Percentiles rank a stretch among this genome's conserved stretches.
Conservation (phyloP, 176 grass and related monocot genomes). For the Oryza glumipatula region DNA sequence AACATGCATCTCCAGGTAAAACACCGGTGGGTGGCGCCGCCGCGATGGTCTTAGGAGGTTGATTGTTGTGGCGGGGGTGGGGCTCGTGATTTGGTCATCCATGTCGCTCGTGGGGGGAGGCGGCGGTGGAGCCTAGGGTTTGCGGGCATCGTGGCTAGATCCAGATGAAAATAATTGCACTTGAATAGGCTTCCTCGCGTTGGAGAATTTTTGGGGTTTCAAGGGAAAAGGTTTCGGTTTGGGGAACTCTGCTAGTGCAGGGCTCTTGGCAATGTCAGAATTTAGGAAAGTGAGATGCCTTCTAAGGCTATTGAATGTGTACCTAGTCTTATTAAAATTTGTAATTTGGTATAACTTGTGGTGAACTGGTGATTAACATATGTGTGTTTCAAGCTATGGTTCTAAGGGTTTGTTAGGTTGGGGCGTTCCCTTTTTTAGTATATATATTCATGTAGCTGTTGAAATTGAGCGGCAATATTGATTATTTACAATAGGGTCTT, state of each 20-base stretch:
- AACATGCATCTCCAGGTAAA: conserved; percentile 90
- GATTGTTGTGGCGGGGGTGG: neutral
- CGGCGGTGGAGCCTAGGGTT: conserved; percentile 8
- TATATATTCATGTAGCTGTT: neutral
- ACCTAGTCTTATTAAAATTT: neutral
- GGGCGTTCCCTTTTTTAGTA: too few relatives aligned
- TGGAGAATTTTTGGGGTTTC: neutral
- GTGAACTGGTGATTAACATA: neutral
- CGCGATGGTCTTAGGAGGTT: too few relatives aligned
- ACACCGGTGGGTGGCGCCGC: too few relatives aligned
- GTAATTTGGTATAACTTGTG: neutral
- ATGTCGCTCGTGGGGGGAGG: neutral
- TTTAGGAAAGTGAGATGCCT: neutral
- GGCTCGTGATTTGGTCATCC: neutral
- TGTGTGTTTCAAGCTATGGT: neutral
- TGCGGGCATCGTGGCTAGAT: neutral
- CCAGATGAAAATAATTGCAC: neutral
- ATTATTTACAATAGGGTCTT: neutral
- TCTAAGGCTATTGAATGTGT: neutral
- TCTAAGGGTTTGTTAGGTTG: neutral
- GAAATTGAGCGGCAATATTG: neutral
- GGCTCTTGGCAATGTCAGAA: neutral
- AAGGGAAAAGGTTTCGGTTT: neutral
- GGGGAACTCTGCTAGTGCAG: neutral
- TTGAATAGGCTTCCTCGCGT: neutral